Evolutionary conservation across 148 eudicot species (phyloP), one percentile per base, ranked within the genome.

Genomic region (Limonium bicolor): DNA sequence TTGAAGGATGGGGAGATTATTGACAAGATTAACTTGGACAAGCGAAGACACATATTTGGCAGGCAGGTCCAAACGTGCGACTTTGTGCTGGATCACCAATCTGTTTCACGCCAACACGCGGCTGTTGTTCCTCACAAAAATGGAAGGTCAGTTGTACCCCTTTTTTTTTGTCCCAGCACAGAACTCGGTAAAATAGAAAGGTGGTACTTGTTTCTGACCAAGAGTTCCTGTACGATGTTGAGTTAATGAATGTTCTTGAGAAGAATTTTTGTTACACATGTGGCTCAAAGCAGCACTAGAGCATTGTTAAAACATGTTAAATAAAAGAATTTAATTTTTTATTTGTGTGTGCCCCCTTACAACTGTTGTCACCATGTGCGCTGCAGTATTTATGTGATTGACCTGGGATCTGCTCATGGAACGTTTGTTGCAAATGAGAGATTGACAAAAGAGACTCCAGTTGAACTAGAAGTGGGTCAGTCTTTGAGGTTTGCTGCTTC

Each of bases 61-160:
- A 71, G 97, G 54, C 97, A 80, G 68, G 50, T 83, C 22, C 94
- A 70, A 26, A 60, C 97, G n/a, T 88, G 97, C 53, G 93, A 88
- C 61, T 88, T 72, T 69, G 92, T 84, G 41, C 81, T 88, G 35
- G 97, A 88, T 66, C 97, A 88, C 65, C 90, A 80, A 32, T 88
- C 97, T 39, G 97, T 88, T 38, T 88, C 95, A 15, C 86, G 97
- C 36, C 97, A 88, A 61, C 97, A 88, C 72, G 97, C 95, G 35
- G 97, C 81, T 38, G 93, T 88, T 15, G 56, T 88, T 65, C 95
- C 94, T 29, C 97, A 88, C 75, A 88, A 84, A 60, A 80, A 88
- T 63, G 97, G 97, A 56, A 74, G 95, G 95, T 80, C n/a, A n/a
- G n/a, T n/a, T n/a, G n/a, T n/a, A n/a, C n/a, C n/a, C n/a, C n/a